Base-by-base conservation (phyloP, 2,329 filamentous ascomycete species). In the Xylariales sp. region DNA sequence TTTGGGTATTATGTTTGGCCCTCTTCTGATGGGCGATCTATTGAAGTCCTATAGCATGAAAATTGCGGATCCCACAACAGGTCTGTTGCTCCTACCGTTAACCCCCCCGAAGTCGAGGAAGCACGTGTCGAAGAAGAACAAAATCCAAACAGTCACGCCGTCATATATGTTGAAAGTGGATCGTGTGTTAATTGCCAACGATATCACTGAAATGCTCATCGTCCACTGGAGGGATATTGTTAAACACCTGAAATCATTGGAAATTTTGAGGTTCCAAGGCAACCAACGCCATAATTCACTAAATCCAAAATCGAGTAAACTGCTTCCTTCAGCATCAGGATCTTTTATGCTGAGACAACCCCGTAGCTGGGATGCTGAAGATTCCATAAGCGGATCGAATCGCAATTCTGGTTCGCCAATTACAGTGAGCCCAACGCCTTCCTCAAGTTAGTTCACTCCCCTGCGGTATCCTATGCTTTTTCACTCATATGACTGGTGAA, bases 141-240 rank as follows among this genome's bases (percentile, higher is more conserved):
- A 40, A 6, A 46, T 51, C 2, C 51, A 40, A 16, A 40, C 46
- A 4, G 35, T 42, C 2, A 45, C 51, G 0, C n/a, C n/a, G n/a
- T n/a, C n/a, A n/a, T n/a, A n/a, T n/a, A 41, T 57, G 3, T 51
- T 62, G 5, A 54, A 58, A 1, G 57, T 82, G 14, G 70, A 81
- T 59, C 82, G 77, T 46, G 64, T 81, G 16, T 65, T 69, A 30
- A 58, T 80, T 38, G 78, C 77, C 10, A 81, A 78, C 42, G 60
- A 62, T 21, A 72, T 85, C 20, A 65, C 77, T 0, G 77, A 83
- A 53, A 83, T 85, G 78, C 60, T 85, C 5, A 76, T 85, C 33
- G 63, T 70, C 2, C 71, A 83, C 44, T 85, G 81, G 82, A 65
- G 74, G 41, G 78, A 82, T 33, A 67, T 83, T 10, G 75, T 82